phyloP scores from a whole-genome alignment of 164 flowering plant species.

The Dillenia turbinata region DNA sequence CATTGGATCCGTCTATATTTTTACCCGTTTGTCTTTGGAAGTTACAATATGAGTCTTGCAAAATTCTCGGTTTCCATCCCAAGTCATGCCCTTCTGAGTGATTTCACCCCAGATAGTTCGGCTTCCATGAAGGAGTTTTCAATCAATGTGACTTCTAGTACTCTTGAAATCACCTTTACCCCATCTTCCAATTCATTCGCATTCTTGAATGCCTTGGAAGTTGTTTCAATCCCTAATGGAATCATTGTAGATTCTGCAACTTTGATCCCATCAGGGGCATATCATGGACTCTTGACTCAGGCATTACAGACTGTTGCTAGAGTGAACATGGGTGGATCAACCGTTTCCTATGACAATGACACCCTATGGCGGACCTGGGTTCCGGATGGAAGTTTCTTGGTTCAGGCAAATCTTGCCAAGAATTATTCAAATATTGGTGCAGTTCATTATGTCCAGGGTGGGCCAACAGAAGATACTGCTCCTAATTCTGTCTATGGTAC shows the following conservation, averaged over 20 bases:
- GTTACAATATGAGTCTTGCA: slow-evolving; percentile 39
- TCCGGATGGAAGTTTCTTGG: slow-evolving; percentile 43
- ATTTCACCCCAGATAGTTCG: slow-evolving; percentile 24
- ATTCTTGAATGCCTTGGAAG: slow-evolving; percentile 71
- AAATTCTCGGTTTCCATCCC: slow-evolving; percentile 51
- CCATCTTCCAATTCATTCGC: slow-evolving; percentile 67
- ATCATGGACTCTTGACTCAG: slow-evolving; percentile 30
- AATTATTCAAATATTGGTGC: slow-evolving; percentile 32
- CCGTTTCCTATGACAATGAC: slow-evolving; percentile 47
- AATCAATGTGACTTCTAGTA: slow-evolving; percentile 33
- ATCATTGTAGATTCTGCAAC: slow-evolving; percentile 47
- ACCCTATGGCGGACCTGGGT: slow-evolving; percentile 78
- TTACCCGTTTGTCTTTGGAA: slow-evolving; percentile 42
- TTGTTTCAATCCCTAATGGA: slow-evolving; percentile 62
- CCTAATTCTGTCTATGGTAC: slow-evolving; percentile 70
- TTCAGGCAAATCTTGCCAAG: slow-evolving; percentile 26
- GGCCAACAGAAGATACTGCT: slow-evolving; percentile 47
- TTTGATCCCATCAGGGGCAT: slow-evolving; percentile 16
- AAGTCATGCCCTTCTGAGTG: slow-evolving; percentile 35
- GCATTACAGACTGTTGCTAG: slow-evolving; percentile 60
- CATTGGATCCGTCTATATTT: slow-evolving; percentile 81
- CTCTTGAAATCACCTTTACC: slow-evolving; percentile 43
- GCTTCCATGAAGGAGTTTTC: slow-evolving; percentile 47
- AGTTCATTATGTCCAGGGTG: slow-evolving; percentile 39
- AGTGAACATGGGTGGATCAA: slow-evolving; percentile 84